These are phyloP conservation scores for Neonectria punicea DNA, from an alignment of 2,329 filamentous ascomycete genomes.

Conservation along the genomic window DNA sequence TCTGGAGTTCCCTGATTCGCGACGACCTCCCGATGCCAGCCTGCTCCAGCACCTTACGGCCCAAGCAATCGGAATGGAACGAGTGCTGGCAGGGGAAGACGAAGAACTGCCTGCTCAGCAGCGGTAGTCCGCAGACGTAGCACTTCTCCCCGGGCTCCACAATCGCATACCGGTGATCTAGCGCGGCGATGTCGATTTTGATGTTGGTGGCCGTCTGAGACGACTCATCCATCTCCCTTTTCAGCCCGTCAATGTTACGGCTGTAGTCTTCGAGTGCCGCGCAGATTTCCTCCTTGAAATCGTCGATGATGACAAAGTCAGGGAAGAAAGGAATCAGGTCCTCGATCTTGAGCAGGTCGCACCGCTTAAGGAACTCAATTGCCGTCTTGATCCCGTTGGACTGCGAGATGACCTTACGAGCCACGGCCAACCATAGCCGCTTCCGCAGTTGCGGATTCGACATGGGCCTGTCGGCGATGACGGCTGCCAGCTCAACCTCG, in stretches of 20 bases:
- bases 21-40: slow-evolving; percentile 79
- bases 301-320: slow-evolving; percentile 97
- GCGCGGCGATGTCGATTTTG: slow-evolving; percentile 84
- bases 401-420: slow-evolving; percentile 90
- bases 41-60: slow-evolving; percentile 84
- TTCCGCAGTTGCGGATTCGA: slow-evolving; percentile 85
- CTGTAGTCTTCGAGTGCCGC: slow-evolving; percentile 92
- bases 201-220: slow-evolving; percentile 91
- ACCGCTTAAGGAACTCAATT: slow-evolving; percentile 92
- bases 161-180: slow-evolving; percentile 92
- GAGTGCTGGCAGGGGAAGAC: slow-evolving; percentile 99
- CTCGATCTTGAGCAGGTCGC: slow-evolving; percentile 92
- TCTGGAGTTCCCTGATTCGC: slow-evolving; percentile 86
- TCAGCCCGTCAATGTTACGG: slow-evolving; percentile 86
- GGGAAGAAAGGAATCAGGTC: slow-evolving; percentile 98
- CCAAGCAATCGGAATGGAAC: slow-evolving; percentile 95
- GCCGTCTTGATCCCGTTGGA: slow-evolving; percentile 90
- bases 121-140: slow-evolving; percentile 85
- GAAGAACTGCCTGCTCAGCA: slow-evolving; percentile 93
- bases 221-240: slow-evolving; percentile 95
- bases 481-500: slow-evolving; percentile 87
- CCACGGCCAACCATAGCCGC: slow-evolving; percentile 94
- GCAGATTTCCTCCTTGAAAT: slow-evolving; percentile 99
- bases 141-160: slow-evolving; percentile 97
- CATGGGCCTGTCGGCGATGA: slow-evolving; percentile 87